Conservation (phyloP, 1,139 yeast genomes). For the Saccharomycopsis hybrid region DNA sequence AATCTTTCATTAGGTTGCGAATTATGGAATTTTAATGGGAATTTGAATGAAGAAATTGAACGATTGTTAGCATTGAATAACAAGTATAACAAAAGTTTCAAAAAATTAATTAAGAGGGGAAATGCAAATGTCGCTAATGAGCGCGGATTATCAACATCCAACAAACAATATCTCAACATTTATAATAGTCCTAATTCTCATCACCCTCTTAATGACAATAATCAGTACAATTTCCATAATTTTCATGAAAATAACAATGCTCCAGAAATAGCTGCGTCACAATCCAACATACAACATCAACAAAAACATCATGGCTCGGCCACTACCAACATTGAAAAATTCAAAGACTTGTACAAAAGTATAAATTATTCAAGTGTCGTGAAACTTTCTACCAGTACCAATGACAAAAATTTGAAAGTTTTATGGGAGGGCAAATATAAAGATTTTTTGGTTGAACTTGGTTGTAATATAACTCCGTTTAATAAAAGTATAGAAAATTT, state of each 20-base stretch:
- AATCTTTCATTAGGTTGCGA: slow-evolving; percentile 85
- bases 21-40: slow-evolving; percentile 44
- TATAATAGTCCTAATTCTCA: too few species aligned
- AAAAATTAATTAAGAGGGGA: too few species aligned
- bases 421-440: slow-evolving; percentile 87
- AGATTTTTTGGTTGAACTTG: slow-evolving; percentile 54
- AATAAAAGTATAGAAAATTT: neutral
- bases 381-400: slow-evolving; percentile 67
- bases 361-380: slow-evolving; percentile 59
- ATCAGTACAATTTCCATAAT: too few species aligned
- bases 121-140: too few species aligned
- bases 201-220: too few species aligned
- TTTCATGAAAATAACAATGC: too few species aligned
- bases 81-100: slow-evolving; percentile 1
- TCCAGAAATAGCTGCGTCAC: neutral
- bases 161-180: too few species aligned
- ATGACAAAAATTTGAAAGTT: slow-evolving; percentile 52
- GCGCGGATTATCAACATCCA: too few species aligned
- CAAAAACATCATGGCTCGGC: too few species aligned
- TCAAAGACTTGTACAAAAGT: slow-evolving; percentile 18
- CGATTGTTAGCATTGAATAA: slow-evolving; percentile 1
- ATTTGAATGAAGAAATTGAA: slow-evolving; percentile 16
- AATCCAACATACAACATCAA: too few species aligned
- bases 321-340: slow-evolving; percentile 23
- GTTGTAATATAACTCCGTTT: slow-evolving; percentile 6